Conservation (phyloP, 2,329 filamentous ascomycete species). For the Colletotrichum noveboracense region DNA sequence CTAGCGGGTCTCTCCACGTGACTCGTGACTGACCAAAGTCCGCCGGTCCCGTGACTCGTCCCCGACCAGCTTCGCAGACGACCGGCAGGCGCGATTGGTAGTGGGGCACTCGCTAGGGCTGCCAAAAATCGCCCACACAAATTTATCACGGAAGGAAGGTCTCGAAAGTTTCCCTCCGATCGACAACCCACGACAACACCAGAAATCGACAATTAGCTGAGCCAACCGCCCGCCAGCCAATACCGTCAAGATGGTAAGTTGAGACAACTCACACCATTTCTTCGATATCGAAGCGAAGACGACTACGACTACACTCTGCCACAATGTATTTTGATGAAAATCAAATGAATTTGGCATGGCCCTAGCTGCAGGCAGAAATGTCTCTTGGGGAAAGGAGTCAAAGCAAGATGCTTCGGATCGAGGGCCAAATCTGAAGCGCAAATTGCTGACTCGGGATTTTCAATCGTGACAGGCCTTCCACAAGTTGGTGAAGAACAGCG, state of each 20-base stretch:
- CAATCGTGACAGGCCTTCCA: conserved; percentile 76
- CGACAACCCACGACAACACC: conserved; percentile 32
- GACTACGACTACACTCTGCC: neutral
- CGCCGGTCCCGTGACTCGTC: conserved; percentile 39
- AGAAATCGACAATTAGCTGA: conserved; percentile 19
- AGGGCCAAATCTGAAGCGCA: conserved; percentile 85
- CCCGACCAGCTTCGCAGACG: conserved; percentile 33
- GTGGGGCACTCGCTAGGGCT: conserved; percentile 40
- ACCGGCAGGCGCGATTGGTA: conserved; percentile 22
- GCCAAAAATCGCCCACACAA: conserved; percentile 43
- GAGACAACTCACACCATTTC: conserved; percentile 27
- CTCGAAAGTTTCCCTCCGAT: neutral
- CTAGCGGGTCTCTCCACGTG: neutral
- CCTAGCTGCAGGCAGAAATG: conserved; percentile 45
- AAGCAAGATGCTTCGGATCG: conserved; percentile 98
- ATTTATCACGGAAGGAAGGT: conserved; percentile 23
- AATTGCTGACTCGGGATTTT: conserved; percentile 94
- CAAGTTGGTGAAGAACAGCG: conserved; percentile 96
- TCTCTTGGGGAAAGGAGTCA: conserved; percentile 65
- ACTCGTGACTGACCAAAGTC: conserved; percentile 12
- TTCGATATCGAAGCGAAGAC: neutral
- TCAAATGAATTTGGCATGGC: conserved; percentile 27
- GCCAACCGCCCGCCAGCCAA: conserved; percentile 36
- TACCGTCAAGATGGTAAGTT: conserved; percentile 75
- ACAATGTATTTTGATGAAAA: neutral